Base-by-base conservation (phyloP, 225 moss, liverwort and hornwort species). In the Physcomitrellopsis africana region DNA sequence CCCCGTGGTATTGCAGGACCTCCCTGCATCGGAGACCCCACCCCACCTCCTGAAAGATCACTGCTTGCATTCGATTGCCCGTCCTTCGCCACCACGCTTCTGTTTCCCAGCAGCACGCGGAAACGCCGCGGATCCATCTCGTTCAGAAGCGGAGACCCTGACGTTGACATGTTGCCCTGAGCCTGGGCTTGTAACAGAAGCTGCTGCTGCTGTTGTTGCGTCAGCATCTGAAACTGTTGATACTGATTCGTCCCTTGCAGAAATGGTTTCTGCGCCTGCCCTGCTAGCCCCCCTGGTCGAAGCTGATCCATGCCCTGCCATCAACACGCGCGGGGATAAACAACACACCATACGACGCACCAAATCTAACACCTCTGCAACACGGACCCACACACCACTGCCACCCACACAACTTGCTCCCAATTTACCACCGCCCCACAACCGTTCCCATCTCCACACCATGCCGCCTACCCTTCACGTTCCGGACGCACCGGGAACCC, bases 11-110 rank as follows among this genome's bases (percentile, higher is more conserved):
- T 61, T 13, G 99, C 92, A 76, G 99, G 95, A 67, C 87, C 95
- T 48, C 93, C 90, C 74, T 95, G 99, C 93, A 99, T 92, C 10
- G 99, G 95, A 70, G 99, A 99, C 59, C 93, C 99, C 59, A 93
- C 92, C 52, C 92, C 95, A 60, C 92, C 93, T 81, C 86, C 92
- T 22, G 95, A 95, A 37, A 90, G 77, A 55, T 99, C 99, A 67
- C 92, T 84, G 43, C 90, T 86, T 12, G 90, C 72, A 69, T 89
- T 95, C 16, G 88, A 86, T 67, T 93, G 99, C 45, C 90, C 95
- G 71, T 99, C 99, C 73, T 95, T 99, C n/a, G 84, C 89, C 62
- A 88, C 66, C 32, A 86, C 91, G 55, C 91, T 88, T 59, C 87
- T 85, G 24, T 37, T 37, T 7, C 90, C 90, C 56, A 95, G 66